phyloP scores from a whole-genome alignment of 768 basidiomycete species.

The Phanerodontia chrysosporium region DNA sequence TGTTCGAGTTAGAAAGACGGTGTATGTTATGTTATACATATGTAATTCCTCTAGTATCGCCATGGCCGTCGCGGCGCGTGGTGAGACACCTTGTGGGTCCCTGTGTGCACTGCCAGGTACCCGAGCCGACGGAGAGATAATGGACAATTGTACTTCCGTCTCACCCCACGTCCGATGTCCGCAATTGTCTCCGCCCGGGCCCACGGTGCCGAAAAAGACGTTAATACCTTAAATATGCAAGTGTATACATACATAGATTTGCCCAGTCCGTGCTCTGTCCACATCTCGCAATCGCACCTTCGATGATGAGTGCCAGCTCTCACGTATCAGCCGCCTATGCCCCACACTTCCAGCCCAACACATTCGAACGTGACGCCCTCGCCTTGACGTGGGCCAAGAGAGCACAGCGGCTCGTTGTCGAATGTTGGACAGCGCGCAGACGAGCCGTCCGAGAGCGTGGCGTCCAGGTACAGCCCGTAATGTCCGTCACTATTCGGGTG shows the following conservation, averaged over 20 bases:
- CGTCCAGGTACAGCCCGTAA: conserved; percentile 87
- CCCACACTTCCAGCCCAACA: conserved; percentile 92
- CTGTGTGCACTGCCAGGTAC: neutral
- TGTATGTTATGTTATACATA: neutral
- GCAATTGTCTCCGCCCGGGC: too few species aligned
- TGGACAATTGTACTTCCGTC: too few species aligned
- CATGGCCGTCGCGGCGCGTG: neutral
- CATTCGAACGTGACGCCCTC: conserved; percentile 77
- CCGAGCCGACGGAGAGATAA: too few species aligned
- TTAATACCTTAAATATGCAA: neutral
- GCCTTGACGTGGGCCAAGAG: conserved; percentile 37
- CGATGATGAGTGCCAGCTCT: neutral
- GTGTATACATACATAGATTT: neutral
- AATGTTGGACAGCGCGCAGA: conserved; percentile 85
- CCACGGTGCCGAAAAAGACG: neutral
- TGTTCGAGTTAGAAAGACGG: neutral
- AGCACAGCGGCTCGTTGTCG: conserved; percentile 79
- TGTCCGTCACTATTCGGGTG: conserved; percentile 60
- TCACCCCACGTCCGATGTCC: too few species aligned
- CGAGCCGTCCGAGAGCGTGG: conserved; percentile 75
- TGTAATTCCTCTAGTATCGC: neutral
- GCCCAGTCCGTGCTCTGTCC: neutral
- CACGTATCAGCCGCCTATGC: conserved; percentile 39
- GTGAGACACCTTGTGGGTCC: neutral
- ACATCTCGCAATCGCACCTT: neutral